A percentile compares a stretch with the other conserved stretches of the same genome.
phyloP scores from a whole-genome alignment of 1,139 yeast genomes.

The Saccharomycopsis phalli region DNA sequence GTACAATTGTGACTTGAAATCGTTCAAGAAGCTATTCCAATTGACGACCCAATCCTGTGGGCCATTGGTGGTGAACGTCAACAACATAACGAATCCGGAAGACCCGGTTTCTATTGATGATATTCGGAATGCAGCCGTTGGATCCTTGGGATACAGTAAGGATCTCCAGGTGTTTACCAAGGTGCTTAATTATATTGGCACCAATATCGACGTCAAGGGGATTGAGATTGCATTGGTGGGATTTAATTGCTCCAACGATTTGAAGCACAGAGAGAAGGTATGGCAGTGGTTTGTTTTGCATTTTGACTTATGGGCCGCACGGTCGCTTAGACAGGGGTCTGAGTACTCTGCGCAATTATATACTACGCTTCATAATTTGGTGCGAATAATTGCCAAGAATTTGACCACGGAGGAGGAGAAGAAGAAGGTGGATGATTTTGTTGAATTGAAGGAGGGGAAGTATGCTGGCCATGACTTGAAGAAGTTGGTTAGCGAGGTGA shows the following conservation, averaged over 20 bases:
- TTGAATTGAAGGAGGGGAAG: constrained; percentile 27
- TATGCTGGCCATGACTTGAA: constrained; percentile 28
- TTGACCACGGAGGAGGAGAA: constrained; percentile 34
- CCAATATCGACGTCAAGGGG: constrained; percentile 45
- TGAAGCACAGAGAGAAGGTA: constrained; percentile 24
- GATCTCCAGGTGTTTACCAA: constrained; percentile 37
- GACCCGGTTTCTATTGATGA: constrained; percentile 25
- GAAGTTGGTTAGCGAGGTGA: constrained; percentile 24
- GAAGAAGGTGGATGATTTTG: constrained; percentile 27
- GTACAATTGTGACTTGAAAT: constrained; percentile 33
- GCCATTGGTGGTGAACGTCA: constrained; percentile 31
- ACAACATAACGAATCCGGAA: constrained; percentile 23
- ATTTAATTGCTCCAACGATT: constrained; percentile 27
- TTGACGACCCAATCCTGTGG: constrained; percentile 40
- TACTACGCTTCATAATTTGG: constrained; percentile 34
- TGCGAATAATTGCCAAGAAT: constrained; percentile 34
- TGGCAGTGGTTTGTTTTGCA: constrained; percentile 51
- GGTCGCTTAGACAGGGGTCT: constrained; percentile 37
- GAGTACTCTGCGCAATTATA: constrained; percentile 32
- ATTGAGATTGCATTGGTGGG: constrained; percentile 52
- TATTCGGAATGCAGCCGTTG: constrained; percentile 46
- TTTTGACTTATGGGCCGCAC: constrained; percentile 42
- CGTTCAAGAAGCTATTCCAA: constrained; percentile 48
- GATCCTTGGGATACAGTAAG: constrained; percentile 42
- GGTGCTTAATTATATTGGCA: constrained; percentile 45